Conservation (phyloP, 495 filamentous ascomycete species). For the Penicillium waksmanii region DNA sequence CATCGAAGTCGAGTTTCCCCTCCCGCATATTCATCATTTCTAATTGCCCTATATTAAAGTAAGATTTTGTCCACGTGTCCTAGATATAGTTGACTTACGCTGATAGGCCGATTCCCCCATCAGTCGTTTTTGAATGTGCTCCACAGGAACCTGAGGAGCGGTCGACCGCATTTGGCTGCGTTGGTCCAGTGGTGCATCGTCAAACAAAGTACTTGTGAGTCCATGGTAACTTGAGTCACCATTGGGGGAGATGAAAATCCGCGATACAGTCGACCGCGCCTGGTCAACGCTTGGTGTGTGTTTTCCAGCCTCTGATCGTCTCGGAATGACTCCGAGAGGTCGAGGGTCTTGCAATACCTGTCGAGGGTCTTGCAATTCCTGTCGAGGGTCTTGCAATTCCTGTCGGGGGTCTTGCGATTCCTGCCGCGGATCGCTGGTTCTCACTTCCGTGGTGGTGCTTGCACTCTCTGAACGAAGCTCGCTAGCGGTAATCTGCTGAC, state of each 20-base stretch:
- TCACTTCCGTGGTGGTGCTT: not conserved
- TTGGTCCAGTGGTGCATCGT: conserved; percentile 28
- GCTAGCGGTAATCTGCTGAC: not conserved
- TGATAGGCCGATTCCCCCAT: conserved; percentile 36
- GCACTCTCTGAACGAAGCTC: not conserved
- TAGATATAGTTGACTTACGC: conserved; percentile 19
- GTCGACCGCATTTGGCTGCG: conserved; percentile 7
- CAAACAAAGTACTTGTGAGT: conserved; percentile 37
- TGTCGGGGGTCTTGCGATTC: not conserved
- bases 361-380: too few species aligned
- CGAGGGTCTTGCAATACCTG: not conserved
- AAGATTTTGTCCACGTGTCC: not conserved
- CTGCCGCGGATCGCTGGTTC: not conserved
- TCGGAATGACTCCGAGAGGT: not conserved
- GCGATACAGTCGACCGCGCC: conserved; percentile 22
- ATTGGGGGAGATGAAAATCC: conserved; percentile 30
- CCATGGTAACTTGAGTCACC: conserved; percentile 38
- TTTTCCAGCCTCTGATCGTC: too few species aligned
- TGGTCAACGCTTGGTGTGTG: conserved; percentile 1
- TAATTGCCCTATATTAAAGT: conserved; percentile 24
- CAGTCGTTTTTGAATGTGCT: conserved; percentile 25
- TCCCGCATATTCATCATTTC: conserved; percentile 33
- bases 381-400: not conserved
- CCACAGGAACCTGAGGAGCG: conserved; percentile 17
- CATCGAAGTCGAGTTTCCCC: conserved; percentile 46